Evolutionary conservation across 352 stramenopile genomes (phyloP).

Genomic region (Saprolegnia parasitica): DNA sequence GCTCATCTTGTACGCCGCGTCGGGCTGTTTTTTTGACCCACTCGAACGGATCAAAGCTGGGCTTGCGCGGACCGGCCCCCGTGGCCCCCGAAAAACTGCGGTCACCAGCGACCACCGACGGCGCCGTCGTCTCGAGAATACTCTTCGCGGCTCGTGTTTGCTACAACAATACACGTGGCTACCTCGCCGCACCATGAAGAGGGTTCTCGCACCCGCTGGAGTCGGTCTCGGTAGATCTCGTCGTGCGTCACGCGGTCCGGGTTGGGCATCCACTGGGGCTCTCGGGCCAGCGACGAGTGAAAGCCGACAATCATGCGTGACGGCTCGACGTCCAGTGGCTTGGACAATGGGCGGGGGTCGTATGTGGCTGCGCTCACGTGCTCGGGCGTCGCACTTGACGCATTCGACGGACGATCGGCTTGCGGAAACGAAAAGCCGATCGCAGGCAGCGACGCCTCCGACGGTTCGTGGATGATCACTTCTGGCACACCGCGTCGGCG

Average conservation of each 20-base stretch:
- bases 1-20: constrained; percentile 1
- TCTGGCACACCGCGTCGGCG: background rate
- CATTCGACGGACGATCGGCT: background rate
- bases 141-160: background rate
- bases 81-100: background rate
- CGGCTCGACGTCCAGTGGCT: constrained; percentile 1
- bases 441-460: background rate
- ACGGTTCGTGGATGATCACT: background rate
- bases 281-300: constrained; percentile 7
- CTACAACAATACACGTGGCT: too few relatives aligned
- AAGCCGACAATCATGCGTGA: constrained; percentile 16
- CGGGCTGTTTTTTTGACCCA: constrained; percentile 13
- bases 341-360: background rate
- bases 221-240: constrained; percentile 7
- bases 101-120: background rate
- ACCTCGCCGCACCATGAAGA: too few relatives aligned
- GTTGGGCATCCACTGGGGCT: constrained; percentile 11
- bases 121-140: background rate
- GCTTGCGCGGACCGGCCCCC: background rate
- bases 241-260: background rate
- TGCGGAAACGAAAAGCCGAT: background rate
- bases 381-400: background rate
- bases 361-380: constrained; percentile 11
- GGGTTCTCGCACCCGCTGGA: background rate
- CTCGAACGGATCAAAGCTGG: constrained; percentile 16